Evolutionary conservation across 352 stramenopile genomes (phyloP), one percentile per base, ranked within the genome.

Genomic region (Globisporangium heterothallicum): DNA sequence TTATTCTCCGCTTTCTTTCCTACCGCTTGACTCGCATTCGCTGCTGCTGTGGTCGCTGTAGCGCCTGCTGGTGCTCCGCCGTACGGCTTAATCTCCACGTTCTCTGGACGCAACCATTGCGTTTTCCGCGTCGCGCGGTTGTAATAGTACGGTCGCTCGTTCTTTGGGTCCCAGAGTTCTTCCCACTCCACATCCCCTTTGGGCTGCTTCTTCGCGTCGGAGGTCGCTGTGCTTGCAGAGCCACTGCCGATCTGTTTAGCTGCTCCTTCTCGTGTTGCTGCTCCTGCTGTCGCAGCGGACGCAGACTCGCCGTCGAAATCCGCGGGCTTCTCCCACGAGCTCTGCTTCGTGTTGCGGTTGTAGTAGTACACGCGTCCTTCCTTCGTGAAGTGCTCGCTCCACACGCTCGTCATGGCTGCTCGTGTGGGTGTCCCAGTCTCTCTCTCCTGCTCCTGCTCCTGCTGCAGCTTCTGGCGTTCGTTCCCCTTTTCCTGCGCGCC

Each of bases 321-420:
- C 19, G 60, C 60, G 19, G 84, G 84, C 47, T 87, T 85, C 52
- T 93, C 82, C 84, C 84, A 95, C 56, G 80, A 75, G 70, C 84
- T 94, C 62, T 92, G 75, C 72, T 92, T 91, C 9, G 82, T 92
- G 49, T 53, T 71, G 55, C 78, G 78, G 67, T 94, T 94, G 74
- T 94, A 92, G 68, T 93, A 94, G 63, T 94, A 94, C 52, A 76
- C 75, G 16, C 78, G 74, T 22, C 84, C 84, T 38, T 94, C 84
- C 60, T 93, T 92, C 24, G 82, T 93, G 59, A 81, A 74, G 68
- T 94, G 75, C 60, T 88, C 81, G 63, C 81, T 94, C 81, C 84
- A 94, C 19, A 85, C 64, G 32, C 60, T 65, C 53, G 70, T 64
- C 68, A 60, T 55, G 27, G 40, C 14, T 19, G 14, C 18, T 18